Evolutionary conservation across 2,329 filamentous ascomycete genomes (phyloP).

Genomic region (Arthrobotrys sinensis): DNA sequence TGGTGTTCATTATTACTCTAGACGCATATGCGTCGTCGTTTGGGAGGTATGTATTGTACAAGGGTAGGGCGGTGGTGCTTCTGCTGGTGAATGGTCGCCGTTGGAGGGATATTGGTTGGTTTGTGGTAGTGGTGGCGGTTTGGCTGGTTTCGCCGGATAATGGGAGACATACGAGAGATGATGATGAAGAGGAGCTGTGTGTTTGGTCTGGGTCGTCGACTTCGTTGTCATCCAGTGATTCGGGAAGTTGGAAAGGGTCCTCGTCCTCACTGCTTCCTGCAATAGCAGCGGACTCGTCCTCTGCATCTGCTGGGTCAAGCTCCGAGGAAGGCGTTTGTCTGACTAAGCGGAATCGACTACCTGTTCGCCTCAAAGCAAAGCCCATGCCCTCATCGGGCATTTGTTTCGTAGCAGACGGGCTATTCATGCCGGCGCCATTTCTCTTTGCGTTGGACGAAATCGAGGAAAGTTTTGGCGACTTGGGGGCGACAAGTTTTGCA

Average conservation of each 20-base stretch:
- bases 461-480: constrained; percentile 46
- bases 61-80: constrained; percentile 44
- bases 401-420: constrained; percentile 18
- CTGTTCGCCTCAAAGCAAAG: constrained; percentile 33
- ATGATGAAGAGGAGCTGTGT: constrained; percentile 11
- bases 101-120: constrained; percentile 43
- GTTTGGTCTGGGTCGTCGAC: constrained; percentile 18
- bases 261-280: constrained; percentile 59
- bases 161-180: not conserved
- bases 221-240: constrained; percentile 40
- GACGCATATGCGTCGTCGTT: constrained; percentile 42
- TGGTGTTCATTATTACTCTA: constrained; percentile 18
- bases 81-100: constrained; percentile 39
- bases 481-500: constrained; percentile 23
- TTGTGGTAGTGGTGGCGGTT: not conserved
- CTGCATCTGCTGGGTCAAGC: constrained; percentile 59
- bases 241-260: constrained; percentile 46
- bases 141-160: constrained; percentile 8
- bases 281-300: constrained; percentile 58
- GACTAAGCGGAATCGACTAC: constrained; percentile 49
- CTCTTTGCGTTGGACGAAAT: constrained; percentile 28
- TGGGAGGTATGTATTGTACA: constrained; percentile 43
- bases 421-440: constrained; percentile 20
- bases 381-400: constrained; percentile 22
- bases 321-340: constrained; percentile 58